These are phyloP conservation scores for Biscogniauxia marginata DNA, from an alignment of 2,329 filamentous ascomycete genomes.

Conservation along the genomic window DNA sequence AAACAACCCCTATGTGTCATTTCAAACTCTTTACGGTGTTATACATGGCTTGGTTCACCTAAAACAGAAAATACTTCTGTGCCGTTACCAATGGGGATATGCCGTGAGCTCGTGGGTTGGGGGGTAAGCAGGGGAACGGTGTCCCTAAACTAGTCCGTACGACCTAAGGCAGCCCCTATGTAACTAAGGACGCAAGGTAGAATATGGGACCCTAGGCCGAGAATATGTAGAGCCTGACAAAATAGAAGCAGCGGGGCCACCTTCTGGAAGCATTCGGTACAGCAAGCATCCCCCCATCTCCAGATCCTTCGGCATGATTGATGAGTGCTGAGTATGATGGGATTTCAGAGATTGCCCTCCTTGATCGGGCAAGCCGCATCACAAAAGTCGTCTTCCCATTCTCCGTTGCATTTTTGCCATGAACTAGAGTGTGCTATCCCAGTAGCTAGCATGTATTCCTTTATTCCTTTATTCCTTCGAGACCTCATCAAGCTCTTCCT, in stretches of 20 bases:
- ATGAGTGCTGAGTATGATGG: slow-evolving; percentile 14
- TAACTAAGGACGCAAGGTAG: background rate
- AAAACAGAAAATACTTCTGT: background rate
- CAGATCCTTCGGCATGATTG: background rate
- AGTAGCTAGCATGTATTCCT: background rate
- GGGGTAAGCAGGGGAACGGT: background rate
- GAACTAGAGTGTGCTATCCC: background rate
- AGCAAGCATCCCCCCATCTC: slow-evolving; percentile 8
- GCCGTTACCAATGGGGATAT: background rate
- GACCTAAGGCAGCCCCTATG: background rate
- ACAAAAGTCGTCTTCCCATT: slow-evolving; percentile 11
- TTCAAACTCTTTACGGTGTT: background rate
- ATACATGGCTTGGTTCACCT: background rate
- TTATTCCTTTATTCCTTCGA: background rate
- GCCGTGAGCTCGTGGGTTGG: background rate
- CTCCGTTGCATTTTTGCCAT: background rate
- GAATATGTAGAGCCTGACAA: slow-evolving; percentile 2
- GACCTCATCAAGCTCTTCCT: background rate
- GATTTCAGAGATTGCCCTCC: slow-evolving; percentile 17
- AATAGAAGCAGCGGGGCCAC: slow-evolving; percentile 18
- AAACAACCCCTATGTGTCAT: background rate
- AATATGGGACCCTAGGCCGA: background rate
- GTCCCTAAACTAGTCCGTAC: background rate
- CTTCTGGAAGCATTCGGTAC: slow-evolving; percentile 26
- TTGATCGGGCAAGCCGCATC: slow-evolving; percentile 25